phyloP scores from a whole-genome alignment of 495 filamentous ascomycete species.

The Aspergillus sclerotiicarbonarius region DNA sequence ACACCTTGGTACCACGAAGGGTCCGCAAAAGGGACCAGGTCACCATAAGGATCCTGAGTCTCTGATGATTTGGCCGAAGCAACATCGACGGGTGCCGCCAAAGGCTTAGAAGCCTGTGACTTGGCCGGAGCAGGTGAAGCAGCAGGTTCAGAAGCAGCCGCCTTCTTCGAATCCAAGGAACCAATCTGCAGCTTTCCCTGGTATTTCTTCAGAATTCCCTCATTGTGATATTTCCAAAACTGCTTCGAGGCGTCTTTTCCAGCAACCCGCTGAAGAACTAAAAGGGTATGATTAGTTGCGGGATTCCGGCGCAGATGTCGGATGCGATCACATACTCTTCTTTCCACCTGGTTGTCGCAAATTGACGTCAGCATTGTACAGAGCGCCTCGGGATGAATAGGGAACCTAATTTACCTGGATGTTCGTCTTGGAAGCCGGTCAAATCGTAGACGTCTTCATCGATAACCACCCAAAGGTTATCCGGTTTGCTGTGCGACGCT shows the following conservation, averaged over 20 bases:
- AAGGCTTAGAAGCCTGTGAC: constrained; percentile 51
- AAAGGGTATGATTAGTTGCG: constrained; percentile 21
- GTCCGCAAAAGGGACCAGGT: constrained; percentile 86
- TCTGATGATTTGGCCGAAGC: constrained; percentile 47
- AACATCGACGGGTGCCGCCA: constrained; percentile 51
- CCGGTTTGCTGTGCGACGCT: constrained; percentile 81
- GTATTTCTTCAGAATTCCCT: constrained; percentile 93
- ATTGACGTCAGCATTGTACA: constrained; percentile 23
- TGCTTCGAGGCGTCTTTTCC: constrained; percentile 97
- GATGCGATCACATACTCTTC: constrained; percentile 64
- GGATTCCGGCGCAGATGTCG: background rate
- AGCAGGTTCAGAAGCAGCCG: constrained; percentile 46
- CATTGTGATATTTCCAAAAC: constrained; percentile 99
- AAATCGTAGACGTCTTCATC: constrained; percentile 97
- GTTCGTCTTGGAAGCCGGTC: constrained; percentile 90
- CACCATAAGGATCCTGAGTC: constrained; percentile 81
- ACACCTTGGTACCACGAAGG: constrained; percentile 96
- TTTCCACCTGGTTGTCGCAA: constrained; percentile 67
- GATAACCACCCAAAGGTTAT: constrained; percentile 84
- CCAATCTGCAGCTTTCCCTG: constrained; percentile 83
- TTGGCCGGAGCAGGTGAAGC: constrained; percentile 52
- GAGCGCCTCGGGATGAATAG: background rate
- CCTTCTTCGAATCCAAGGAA: constrained; percentile 82
- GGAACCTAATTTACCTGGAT: constrained; percentile 61
- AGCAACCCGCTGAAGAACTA: constrained; percentile 84